Conservation (phyloP, 345 rosid genomes). For the Euphorbia peplus region DNA sequence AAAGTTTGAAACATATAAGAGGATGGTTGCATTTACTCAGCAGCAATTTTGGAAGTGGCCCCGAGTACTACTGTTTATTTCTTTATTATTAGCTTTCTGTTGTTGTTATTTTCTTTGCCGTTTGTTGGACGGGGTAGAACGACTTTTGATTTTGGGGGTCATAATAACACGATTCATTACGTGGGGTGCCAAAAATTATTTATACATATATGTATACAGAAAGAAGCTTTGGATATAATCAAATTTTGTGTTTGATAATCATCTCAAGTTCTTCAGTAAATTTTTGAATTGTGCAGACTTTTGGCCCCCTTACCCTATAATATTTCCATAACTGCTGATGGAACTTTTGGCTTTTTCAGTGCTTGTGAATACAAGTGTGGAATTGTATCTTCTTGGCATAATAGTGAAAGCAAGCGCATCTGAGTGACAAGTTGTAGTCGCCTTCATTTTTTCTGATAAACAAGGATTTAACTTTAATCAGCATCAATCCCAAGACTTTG, state of each 20-base stretch:
- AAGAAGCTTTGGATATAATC: neutral
- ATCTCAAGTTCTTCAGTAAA: neutral
- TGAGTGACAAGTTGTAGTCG: neutral
- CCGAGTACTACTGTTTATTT: neutral
- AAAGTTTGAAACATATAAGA: neutral
- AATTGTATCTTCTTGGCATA: conserved; percentile 5
- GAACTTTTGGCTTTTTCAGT: conserved; percentile 5
- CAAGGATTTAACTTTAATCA: neutral
- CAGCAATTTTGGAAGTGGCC: neutral
- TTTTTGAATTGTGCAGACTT: neutral
- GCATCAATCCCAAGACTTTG: conserved; percentile 5
- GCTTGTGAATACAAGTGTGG: neutral
- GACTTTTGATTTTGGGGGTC: neutral
- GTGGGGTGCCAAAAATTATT: neutral
- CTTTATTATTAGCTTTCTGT: neutral
- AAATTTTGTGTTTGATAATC: neutral
- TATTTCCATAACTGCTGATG: conserved; percentile 2
- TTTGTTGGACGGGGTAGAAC: neutral
- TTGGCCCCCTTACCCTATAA: neutral
- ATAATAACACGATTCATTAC: neutral
- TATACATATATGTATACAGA: neutral
- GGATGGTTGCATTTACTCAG: neutral
- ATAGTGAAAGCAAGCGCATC: conserved; percentile 1
- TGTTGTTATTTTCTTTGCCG: neutral
- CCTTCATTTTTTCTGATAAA: neutral